These are phyloP conservation scores for Phytophthora crassamura DNA, from an alignment of 352 stramenopile genomes.

Conservation along the genomic window DNA sequence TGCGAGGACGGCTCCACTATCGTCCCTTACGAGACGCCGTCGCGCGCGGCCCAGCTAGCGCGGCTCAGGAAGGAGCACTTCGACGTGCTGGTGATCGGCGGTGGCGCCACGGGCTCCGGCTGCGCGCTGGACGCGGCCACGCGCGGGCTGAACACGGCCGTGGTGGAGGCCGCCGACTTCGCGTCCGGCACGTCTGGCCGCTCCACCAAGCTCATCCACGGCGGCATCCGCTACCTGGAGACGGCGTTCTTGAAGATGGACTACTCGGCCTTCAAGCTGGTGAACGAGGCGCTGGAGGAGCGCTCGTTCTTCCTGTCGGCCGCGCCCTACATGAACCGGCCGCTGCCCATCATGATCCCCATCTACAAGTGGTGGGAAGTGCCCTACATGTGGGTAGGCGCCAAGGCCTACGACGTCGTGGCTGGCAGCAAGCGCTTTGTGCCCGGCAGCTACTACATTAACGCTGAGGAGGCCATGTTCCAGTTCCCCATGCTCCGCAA, in stretches of 20 bases:
- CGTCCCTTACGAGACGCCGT: conserved; percentile 83
- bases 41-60: conserved; percentile 70
- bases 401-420: conserved; percentile 94
- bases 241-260: conserved; percentile 95
- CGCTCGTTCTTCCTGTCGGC: conserved; percentile 92
- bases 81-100: conserved; percentile 94
- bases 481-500: conserved; percentile 95
- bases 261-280: conserved; percentile 89
- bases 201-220: conserved; percentile 97
- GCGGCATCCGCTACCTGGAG: conserved; percentile 95
- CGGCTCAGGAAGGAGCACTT: conserved; percentile 92
- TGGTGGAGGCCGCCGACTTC: conserved; percentile 94
- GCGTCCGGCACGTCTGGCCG: conserved; percentile 91
- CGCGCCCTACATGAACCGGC: conserved; percentile 95
- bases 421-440: conserved; percentile 90
- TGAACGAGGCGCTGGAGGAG: conserved; percentile 94
- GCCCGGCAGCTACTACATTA: conserved; percentile 91
- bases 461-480: conserved; percentile 92
- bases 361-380: conserved; percentile 96
- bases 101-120: conserved; percentile 92
- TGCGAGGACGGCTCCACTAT: conserved; percentile 88
- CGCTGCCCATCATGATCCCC: conserved; percentile 96
- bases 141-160: conserved; percentile 92
- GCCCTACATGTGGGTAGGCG: conserved; percentile 94
- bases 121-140: conserved; percentile 92